These are phyloP conservation scores for Casuarina cunninghamiana DNA, from an alignment of 306 rosid species.

Conservation along the genomic window DNA sequence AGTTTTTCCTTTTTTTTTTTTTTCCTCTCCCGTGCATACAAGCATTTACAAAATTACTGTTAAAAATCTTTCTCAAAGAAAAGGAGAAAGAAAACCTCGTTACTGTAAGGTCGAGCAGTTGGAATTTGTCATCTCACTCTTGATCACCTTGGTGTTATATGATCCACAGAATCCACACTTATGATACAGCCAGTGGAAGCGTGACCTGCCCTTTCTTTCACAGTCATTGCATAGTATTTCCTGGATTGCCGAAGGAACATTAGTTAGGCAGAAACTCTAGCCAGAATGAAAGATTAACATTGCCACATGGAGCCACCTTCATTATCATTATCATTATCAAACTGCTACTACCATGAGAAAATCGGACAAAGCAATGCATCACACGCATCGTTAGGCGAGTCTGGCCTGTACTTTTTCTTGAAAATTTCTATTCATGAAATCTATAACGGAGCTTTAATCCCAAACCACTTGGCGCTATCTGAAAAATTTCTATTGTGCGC, in stretches of 20 bases:
- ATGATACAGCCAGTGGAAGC: constrained; percentile 95
- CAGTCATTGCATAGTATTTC: constrained; percentile 95
- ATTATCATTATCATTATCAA: not conserved
- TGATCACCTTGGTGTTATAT: constrained; percentile 93
- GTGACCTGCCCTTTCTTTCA: constrained; percentile 67
- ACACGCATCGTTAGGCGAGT: too few species aligned
- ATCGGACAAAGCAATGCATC: too few species aligned
- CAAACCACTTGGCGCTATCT: too few species aligned
- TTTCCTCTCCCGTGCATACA: not conserved
- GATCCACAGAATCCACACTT: constrained; percentile 91
- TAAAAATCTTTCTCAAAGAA: constrained; percentile 16
- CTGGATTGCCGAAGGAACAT: constrained; percentile 47
- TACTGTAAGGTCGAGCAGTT: constrained; percentile 49
- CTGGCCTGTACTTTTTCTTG: too few species aligned
- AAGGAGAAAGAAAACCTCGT: constrained; percentile 12
- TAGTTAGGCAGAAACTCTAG: not conserved
- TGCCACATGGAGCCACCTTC: not conserved
- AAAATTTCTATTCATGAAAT: too few species aligned
- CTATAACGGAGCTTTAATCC: too few species aligned
- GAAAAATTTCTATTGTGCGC: too few species aligned
- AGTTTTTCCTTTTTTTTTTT: too few species aligned
- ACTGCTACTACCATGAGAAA: too few species aligned
- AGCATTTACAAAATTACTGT: constrained; percentile 49
- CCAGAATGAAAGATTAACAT: not conserved
- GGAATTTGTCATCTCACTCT: constrained; percentile 47